Percentiles rank a stretch among this genome's conserved stretches.
Conservation (phyloP, 345 rosid genomes). For the Lenwebbia sp. region DNA sequence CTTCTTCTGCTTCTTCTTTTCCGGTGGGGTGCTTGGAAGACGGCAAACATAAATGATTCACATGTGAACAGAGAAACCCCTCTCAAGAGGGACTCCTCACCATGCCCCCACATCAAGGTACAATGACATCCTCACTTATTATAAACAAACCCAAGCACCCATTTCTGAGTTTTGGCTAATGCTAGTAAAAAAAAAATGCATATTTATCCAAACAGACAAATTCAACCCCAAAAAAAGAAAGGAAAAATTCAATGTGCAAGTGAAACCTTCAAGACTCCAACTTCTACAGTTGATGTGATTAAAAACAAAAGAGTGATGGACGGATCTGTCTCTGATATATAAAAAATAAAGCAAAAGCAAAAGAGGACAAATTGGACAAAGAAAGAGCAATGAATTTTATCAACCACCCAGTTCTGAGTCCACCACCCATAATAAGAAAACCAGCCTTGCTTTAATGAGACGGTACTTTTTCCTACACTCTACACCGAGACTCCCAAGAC, state of each 20-base stretch:
- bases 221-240: not conserved
- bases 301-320: not conserved
- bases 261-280: not conserved
- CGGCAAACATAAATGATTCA: constrained; percentile 7
- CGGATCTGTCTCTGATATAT: not conserved
- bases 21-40: not conserved
- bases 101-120: not conserved
- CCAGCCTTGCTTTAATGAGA: constrained; percentile 20
- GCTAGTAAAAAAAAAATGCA: not conserved
- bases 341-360: not conserved
- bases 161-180: not conserved
- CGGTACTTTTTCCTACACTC: constrained; percentile 2
- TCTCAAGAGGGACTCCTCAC: not conserved
- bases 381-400: constrained; percentile 13
- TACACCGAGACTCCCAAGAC: not conserved
- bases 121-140: not conserved
- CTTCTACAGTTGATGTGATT: not conserved
- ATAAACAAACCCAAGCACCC: not conserved
- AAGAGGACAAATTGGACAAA: not conserved
- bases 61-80: constrained; percentile 13
- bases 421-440: constrained; percentile 3
- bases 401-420: constrained; percentile 15
- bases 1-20: not conserved
- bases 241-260: not conserved
- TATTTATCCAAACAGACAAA: not conserved